phyloP scores from a whole-genome alignment of 2,329 filamentous ascomycete species.

The Teratosphaeria zuluensis region DNA sequence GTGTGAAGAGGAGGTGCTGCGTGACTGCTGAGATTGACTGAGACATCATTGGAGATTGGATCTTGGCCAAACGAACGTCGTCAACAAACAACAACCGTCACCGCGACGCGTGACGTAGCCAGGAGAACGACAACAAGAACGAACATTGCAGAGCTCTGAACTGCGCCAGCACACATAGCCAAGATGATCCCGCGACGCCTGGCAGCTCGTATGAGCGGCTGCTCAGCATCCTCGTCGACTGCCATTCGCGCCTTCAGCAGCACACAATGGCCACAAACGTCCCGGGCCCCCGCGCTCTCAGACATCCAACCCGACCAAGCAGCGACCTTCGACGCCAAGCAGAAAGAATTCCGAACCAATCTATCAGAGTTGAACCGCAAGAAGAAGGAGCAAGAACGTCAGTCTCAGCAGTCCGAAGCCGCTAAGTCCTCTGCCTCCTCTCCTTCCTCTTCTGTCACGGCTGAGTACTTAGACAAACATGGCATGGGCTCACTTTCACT shows the following conservation, averaged over 20 bases:
- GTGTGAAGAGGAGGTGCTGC: not conserved
- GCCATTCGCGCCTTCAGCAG: slow-evolving; percentile 11
- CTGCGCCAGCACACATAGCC: not conserved
- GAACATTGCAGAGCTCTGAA: not conserved
- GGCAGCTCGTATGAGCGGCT: slow-evolving; percentile 6
- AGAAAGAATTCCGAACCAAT: slow-evolving; percentile 78
- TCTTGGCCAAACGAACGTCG: not conserved
- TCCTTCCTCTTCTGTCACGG: slow-evolving; percentile 21
- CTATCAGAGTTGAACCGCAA: slow-evolving; percentile 59
- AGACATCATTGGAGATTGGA: not conserved
- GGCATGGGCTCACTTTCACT: slow-evolving; percentile 53
- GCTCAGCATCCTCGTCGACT: slow-evolving; percentile 1
- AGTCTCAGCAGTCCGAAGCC: slow-evolving; percentile 46
- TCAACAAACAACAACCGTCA: not conserved
- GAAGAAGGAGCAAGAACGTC: slow-evolving; percentile 75
- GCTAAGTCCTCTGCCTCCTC: slow-evolving; percentile 33
- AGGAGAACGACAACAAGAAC: not conserved
- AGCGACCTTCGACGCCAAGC: slow-evolving; percentile 68
- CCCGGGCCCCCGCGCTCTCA: slow-evolving; percentile 60
- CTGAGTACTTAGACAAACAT: slow-evolving; percentile 22
- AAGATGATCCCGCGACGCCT: slow-evolving; percentile 13
- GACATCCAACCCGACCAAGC: slow-evolving; percentile 70
- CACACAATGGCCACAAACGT: slow-evolving; percentile 3
- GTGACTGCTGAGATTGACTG: not conserved
- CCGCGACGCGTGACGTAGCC: not conserved